Percentiles rank a stretch among this genome's conserved stretches.
phyloP scores from a whole-genome alignment of 208 protist species.

The Naegleria lovaniensis region DNA sequence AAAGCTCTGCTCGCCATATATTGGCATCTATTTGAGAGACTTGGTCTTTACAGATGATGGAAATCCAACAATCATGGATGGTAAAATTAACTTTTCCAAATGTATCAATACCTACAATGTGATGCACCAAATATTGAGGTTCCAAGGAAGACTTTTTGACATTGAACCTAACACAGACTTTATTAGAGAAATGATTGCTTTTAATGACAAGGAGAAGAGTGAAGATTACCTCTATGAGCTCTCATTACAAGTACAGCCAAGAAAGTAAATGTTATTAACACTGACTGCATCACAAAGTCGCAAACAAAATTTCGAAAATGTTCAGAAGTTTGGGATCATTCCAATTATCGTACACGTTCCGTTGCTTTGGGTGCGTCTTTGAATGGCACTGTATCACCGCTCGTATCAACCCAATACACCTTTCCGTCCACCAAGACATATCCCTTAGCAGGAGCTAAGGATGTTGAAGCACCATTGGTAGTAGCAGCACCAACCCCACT shows the following conservation, averaged over 20 bases:
- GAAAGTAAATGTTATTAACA: background rate
- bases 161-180: background rate
- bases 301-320: no score
- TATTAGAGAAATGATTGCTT: background rate
- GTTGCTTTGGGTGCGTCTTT: background rate
- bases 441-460: background rate
- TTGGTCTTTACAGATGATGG: constrained; percentile 31
- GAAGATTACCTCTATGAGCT: background rate
- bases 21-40: constrained; percentile 39
- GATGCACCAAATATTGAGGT: constrained; percentile 5
- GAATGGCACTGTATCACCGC: background rate
- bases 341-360: no score
- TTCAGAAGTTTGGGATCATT: no score
- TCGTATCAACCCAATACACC: background rate
- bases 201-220: background rate
- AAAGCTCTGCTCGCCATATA: constrained; percentile 40
- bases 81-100: constrained; percentile 20
- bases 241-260: background rate
- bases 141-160: background rate
- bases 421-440: background rate
- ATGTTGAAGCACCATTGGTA: background rate
- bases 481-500: no score
- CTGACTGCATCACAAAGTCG: no score
- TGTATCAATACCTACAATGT: background rate
- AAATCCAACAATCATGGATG: constrained; percentile 23